Evolutionary conservation across 495 filamentous ascomycete species (phyloP).

Genomic region (Lophium mytilinum): DNA sequence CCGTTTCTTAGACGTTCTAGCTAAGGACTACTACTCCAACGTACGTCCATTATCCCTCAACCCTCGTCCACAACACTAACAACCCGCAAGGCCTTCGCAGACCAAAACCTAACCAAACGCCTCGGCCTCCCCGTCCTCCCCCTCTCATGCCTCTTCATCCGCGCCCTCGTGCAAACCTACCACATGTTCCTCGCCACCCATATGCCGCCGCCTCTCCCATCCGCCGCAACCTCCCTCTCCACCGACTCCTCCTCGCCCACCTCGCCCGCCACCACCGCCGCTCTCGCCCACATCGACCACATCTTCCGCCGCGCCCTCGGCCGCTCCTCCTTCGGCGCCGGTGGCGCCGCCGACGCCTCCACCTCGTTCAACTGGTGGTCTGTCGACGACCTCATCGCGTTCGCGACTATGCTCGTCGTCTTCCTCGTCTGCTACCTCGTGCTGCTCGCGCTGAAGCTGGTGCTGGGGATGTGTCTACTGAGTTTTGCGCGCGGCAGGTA

Average conservation of each 20-base stretch:
- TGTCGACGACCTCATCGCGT: constrained; percentile 61
- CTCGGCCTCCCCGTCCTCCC: constrained; percentile 89
- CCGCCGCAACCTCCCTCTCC: constrained; percentile 56
- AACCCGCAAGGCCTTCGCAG: constrained; percentile 64
- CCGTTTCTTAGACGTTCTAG: constrained; percentile 82
- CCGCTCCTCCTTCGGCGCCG: constrained; percentile 51
- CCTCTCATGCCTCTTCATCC: constrained; percentile 88
- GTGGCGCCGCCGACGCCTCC: constrained; percentile 34
- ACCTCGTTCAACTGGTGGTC: constrained; percentile 31
- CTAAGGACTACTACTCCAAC: constrained; percentile 96
- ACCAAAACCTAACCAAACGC: constrained; percentile 80
- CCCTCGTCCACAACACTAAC: constrained; percentile 5
- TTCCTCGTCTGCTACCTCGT: constrained; percentile 71
- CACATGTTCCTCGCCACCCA: constrained; percentile 93
- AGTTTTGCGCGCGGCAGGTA: constrained; percentile 69
- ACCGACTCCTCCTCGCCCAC: constrained; percentile 43
- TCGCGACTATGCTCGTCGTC: constrained; percentile 66
- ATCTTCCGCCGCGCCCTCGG: constrained; percentile 64
- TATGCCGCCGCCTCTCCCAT: constrained; percentile 64
- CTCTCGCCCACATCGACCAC: constrained; percentile 66
- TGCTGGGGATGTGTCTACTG: constrained; percentile 76
- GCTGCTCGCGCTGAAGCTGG: constrained; percentile 69
- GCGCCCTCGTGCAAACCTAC: constrained; percentile 90
- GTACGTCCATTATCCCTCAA: constrained; percentile 37
- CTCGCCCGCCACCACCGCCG: constrained; percentile 61